Evolutionary conservation across 495 filamentous ascomycete species (phyloP), one percentile per base, ranked within the genome.

Genomic region (Penicillium bovifimosum): DNA sequence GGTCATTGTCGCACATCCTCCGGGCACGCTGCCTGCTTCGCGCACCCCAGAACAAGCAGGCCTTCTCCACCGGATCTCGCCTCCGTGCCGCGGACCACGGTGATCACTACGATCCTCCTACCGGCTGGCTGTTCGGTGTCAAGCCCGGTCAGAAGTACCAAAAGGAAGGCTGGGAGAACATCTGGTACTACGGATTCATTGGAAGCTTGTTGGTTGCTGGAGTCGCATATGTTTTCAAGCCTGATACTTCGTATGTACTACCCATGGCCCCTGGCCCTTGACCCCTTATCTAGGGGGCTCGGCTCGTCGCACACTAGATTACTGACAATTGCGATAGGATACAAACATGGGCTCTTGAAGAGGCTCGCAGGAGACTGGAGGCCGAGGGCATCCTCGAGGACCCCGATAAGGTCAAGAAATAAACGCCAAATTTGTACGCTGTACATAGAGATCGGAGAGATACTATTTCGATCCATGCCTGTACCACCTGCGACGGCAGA

Each of bases 291-390:
- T 27, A 17, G 27, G 26, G 40, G 47, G 40, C 9, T 53, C 14
- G 44, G 18, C 17, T 43, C 48, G 14, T 18, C 41, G 18, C 26
- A 27, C 36, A 13, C 40, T 11, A 6, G 17, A 34, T 51, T 50
- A 59, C 64, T 75, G 36, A 72, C 59, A 39, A 53, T 47, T 34
- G 56, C 16, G 36, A 53, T 54, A 98, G 95, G 62, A 97, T 99
- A 84, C 91, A 97, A 78, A 96, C 91, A 43, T 99, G 93, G 93
- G 93, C 93, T 28, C 78, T 99, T 40, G 93, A 99, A 73, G 93
- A 99, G 74, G 93, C 93, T 34, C 81, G 92, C 50, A 80, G 93
- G 67, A 77, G 93, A 69, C 79, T 99, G 75, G 93, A 99, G 75
- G 86, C 82, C 14, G 93, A 99, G 76, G 93, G 93, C 41, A 95